A percentile compares a stretch with the other conserved stretches of the same genome.
phyloP scores from a whole-genome alignment of 805 yeast genomes.

The Maudiozyma barnettii region DNA sequence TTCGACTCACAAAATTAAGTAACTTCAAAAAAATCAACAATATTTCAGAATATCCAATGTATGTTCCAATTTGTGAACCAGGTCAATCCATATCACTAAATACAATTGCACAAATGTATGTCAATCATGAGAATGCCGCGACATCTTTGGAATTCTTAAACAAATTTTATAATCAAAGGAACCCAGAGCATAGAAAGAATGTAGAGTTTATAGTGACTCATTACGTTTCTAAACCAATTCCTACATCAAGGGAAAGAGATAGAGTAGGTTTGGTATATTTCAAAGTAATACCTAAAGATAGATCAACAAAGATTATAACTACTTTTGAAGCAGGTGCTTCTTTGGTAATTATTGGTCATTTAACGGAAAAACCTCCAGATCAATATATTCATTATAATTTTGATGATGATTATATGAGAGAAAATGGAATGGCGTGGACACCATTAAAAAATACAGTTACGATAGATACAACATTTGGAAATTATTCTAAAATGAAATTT shows the following conservation, averaged over 20 bases:
- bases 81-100: conserved; percentile 4
- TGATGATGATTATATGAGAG: neutral
- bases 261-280: neutral
- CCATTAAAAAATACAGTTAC: neutral
- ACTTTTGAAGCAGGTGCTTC: neutral
- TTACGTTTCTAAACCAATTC: neutral
- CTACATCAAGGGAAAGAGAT: neutral
- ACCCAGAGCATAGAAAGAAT: neutral
- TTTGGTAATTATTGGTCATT: neutral
- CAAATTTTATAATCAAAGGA: neutral
- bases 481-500: neutral
- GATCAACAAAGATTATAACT: neutral
- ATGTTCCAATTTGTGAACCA: conserved; percentile 11
- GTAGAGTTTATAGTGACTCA: neutral
- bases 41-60: conserved; percentile 14
- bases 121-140: conserved; percentile 2
- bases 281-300: neutral
- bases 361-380: neutral
- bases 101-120: conserved; percentile 11
- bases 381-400: neutral
- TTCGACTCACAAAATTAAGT: conserved; percentile 3
- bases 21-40: conserved; percentile 3
- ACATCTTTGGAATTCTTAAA: neutral
- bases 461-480: conserved; percentile 2
- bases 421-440: neutral